Evolutionary conservation across 2,329 filamentous ascomycete genomes (phyloP).

Genomic region (Nothophaeocryptopus gaeumannii): DNA sequence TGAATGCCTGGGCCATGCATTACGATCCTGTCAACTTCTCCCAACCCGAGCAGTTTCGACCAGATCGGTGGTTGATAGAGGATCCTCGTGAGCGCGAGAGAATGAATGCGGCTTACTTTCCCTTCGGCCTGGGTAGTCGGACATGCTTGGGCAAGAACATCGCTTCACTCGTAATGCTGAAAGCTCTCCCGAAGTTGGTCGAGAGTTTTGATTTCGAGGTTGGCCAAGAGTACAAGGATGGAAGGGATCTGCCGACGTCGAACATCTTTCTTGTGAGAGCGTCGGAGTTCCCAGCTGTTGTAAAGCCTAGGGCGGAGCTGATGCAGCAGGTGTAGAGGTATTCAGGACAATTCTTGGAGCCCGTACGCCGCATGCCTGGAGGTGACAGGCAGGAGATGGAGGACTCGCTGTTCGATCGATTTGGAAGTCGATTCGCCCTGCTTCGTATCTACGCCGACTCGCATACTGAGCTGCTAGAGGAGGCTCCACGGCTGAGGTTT

Average conservation of each 20-base stretch:
- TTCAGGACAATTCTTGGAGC: no score
- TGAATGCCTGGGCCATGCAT: slow-evolving; percentile 44
- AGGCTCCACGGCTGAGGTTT: no score
- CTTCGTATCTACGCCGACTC: no score
- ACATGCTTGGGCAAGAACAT: slow-evolving; percentile 16
- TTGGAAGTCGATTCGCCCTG: no score
- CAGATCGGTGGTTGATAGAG: slow-evolving; percentile 44
- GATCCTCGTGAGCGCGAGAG: background rate
- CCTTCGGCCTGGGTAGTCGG: slow-evolving; percentile 11
- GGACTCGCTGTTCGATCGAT: no score
- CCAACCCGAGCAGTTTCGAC: slow-evolving; percentile 38
- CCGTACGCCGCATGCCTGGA: no score
- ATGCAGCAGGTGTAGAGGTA: no score
- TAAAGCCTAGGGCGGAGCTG: background rate
- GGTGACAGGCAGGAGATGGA: no score
- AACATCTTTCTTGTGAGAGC: slow-evolving; percentile 8
- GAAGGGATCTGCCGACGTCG: slow-evolving; percentile 6
- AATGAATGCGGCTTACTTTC: slow-evolving; percentile 13
- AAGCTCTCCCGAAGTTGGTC: slow-evolving; percentile 6
- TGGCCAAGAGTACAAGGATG: background rate
- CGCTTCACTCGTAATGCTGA: slow-evolving; percentile 11
- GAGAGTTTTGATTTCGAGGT: slow-evolving; percentile 12
- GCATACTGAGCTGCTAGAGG: no score
- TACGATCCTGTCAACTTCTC: slow-evolving; percentile 38
- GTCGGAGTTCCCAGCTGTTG: slow-evolving; percentile 10